phyloP scores from a whole-genome alignment of 305 asterid genomes.

The Fraxinus dipetala region DNA sequence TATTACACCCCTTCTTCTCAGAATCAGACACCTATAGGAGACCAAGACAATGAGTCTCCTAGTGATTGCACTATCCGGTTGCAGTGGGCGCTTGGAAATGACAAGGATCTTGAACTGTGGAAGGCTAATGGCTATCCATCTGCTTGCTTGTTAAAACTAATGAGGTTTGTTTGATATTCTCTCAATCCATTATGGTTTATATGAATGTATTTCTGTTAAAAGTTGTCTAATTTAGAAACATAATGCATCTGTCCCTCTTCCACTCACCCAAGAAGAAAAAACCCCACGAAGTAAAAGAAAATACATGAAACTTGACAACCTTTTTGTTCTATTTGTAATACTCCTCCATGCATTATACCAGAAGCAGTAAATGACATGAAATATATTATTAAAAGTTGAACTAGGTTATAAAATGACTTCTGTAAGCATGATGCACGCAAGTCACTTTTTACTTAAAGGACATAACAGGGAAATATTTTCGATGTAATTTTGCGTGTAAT shows the following conservation, averaged over 20 bases:
- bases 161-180: conserved; percentile 51
- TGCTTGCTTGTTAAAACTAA: conserved; percentile 51
- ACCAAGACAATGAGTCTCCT: conserved; percentile 24
- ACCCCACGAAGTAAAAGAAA: background rate
- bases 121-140: conserved; percentile 74
- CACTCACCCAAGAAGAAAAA: background rate
- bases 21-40: conserved; percentile 22
- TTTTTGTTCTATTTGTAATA: background rate
- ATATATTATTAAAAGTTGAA: background rate
- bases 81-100: conserved; percentile 32
- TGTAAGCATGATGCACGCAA: background rate
- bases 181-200: background rate
- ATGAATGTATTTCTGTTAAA: background rate
- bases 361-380: background rate
- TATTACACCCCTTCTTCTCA: conserved; percentile 28
- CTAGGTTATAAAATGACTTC: background rate
- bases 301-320: background rate
- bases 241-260: background rate
- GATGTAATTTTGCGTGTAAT: background rate
- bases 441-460: background rate
- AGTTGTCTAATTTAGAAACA: background rate
- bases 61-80: conserved; percentile 21
- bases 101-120: conserved; percentile 54
- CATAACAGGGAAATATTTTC: background rate
- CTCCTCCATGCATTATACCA: background rate